These are phyloP conservation scores for Cotoneaster glaucophyllus DNA, from an alignment of 306 rosid species.

Conservation along the genomic window DNA sequence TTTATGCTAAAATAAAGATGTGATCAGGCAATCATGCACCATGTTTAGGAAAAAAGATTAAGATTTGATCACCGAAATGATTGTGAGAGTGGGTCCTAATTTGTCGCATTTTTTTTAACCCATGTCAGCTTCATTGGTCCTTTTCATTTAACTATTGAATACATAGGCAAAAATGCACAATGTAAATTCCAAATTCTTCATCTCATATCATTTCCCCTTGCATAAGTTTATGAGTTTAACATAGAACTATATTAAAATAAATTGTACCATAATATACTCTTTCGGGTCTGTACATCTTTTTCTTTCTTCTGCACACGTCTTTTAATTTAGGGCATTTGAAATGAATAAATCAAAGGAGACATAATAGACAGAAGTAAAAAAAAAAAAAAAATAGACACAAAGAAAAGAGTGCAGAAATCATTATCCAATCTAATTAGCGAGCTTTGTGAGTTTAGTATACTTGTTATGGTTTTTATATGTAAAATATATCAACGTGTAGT, in stretches of 20 bases:
- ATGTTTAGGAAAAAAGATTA: not conserved
- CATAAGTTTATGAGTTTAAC: not conserved
- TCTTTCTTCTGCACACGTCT: not conserved
- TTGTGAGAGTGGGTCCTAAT: slow-evolving; percentile 24
- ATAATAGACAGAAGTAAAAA: no score
- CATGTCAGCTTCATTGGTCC: not conserved
- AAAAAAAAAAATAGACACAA: no score
- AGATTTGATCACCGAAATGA: slow-evolving; percentile 7
- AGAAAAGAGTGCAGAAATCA: no score
- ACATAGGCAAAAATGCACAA: not conserved
- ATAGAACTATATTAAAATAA: not conserved
- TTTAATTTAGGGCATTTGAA: no score
- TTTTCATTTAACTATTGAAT: not conserved
- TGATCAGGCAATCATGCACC: slow-evolving; percentile 6
- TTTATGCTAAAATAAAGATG: slow-evolving; percentile 10
- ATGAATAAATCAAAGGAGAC: no score
- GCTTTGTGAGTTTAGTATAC: slow-evolving; percentile 15
- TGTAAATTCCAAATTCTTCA: not conserved
- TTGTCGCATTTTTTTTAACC: not conserved
- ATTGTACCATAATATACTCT: not conserved
- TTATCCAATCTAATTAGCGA: not conserved
- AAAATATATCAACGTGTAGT: not conserved
- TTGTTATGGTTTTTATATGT: slow-evolving; percentile 1
- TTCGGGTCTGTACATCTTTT: not conserved
- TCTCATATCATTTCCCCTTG: not conserved